These are phyloP conservation scores for Artemisia annua DNA, from an alignment of 129 eudicot genomes.

Conservation along the genomic window DNA sequence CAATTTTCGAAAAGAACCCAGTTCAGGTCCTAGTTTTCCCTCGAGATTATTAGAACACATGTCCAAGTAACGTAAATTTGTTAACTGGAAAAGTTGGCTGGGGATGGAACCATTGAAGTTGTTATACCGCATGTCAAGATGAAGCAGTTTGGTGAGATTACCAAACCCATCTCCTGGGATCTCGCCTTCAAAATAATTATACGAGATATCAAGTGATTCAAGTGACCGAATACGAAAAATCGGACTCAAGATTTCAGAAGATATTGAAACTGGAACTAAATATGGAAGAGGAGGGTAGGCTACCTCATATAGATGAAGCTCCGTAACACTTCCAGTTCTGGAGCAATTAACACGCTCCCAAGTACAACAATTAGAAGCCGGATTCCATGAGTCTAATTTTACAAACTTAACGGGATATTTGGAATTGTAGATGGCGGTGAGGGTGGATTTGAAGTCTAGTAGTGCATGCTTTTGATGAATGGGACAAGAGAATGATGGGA, in stretches of 20 bases:
- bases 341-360: constrained; percentile 52
- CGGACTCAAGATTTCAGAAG: constrained; percentile 28
- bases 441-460: constrained; percentile 28
- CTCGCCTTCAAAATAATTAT: constrained; percentile 15
- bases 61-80: constrained; percentile 33
- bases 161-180: constrained; percentile 33
- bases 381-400: constrained; percentile 44
- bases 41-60: constrained; percentile 23
- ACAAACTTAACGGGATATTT: background rate
- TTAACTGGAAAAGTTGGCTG: constrained; percentile 27
- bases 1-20: too few relatives aligned
- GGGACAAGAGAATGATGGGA: constrained; percentile 30
- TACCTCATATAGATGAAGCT: constrained; percentile 17
- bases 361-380: constrained; percentile 40
- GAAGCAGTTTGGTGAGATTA: constrained; percentile 35
- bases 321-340: constrained; percentile 13
- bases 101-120: constrained; percentile 43
- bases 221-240: constrained; percentile 34
- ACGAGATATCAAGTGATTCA: constrained; percentile 36
- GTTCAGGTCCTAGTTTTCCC: constrained; percentile 13
- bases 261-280: background rate
- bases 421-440: constrained; percentile 33
- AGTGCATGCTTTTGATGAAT: constrained; percentile 30
- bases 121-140: constrained; percentile 37
- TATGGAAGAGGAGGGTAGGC: background rate